Evolutionary conservation across 805 yeast species (phyloP), one percentile per base, ranked within the genome.

Genomic region (Metschnikowia gelsemii): DNA sequence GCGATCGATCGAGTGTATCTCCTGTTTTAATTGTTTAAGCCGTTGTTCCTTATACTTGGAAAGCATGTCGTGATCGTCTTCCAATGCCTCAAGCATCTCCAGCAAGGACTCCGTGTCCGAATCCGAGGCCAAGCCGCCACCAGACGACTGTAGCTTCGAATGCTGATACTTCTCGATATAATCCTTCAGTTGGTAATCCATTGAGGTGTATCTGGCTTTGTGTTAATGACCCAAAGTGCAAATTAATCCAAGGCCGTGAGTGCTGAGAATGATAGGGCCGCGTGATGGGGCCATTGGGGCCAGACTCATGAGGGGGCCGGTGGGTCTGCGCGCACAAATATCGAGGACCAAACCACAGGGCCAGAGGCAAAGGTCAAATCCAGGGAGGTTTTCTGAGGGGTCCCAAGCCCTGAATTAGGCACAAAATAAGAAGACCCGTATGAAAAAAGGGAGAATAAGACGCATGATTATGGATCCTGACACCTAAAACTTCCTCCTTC

Each of bases 21-120:
- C 74, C 23, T 58, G 52, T 1, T 76, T 66, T 24, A 84, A 62
- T 50, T 84, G 79, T 41, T 79, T 75, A 37, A 84, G 63, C 24
- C 95, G 66, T 49, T 70, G 69, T 52, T 82, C 91, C 59, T 93
- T 67, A 53, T 80, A 83, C 16, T 63, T 67, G 2, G 67, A 57
- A 23, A 76, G 52, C n/a, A 58, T 51, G 5, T 52, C 57, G 32
- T 77, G 81, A 14, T 62, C 64, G 25, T 74, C 76, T 28, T 80
- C 79, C 28, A 80, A 74, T 19, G 67, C 61, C 14, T 57, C 58
- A 5, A 57, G 51, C 32, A 56, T 40, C 34, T 77, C 83, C 27
- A 79, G 57, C 23, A 76, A 70, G 8, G 55, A 50, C 1, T 56
- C 55, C 5, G 55, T 51, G 16, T 70, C 41, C 11, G 66, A 75